These are phyloP conservation scores for Cyclotella choctawhatcheeana DNA, from an alignment of 108 stramenopile genomes.

Conservation along the genomic window DNA sequence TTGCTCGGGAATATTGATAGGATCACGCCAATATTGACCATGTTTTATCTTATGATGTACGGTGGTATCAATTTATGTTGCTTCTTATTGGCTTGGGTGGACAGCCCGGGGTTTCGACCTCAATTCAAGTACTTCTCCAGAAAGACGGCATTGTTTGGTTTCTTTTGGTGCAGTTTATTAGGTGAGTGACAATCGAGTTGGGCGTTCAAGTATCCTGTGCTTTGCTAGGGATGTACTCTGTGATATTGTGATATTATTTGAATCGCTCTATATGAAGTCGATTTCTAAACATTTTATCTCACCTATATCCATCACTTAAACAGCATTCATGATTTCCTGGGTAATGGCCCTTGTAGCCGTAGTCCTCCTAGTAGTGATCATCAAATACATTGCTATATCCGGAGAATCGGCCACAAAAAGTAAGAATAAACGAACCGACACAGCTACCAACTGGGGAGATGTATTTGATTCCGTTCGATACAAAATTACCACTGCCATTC, in stretches of 20 bases:
- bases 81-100: constrained; percentile 63
- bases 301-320: neutral
- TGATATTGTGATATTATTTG: too few species aligned
- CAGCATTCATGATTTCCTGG: constrained; percentile 22
- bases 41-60: constrained; percentile 82
- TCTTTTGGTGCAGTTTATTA: constrained; percentile 62
- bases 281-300: too few species aligned
- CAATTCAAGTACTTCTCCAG: constrained; percentile 38
- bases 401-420: constrained; percentile 15
- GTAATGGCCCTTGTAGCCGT: constrained; percentile 16
- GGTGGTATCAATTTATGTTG: constrained; percentile 78
- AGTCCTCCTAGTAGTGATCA: constrained; percentile 1
- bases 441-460: constrained; percentile 53
- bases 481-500: constrained; percentile 37
- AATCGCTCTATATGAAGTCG: too few species aligned
- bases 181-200: constrained; percentile 12
- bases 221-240: too few species aligned
- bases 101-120: constrained; percentile 78
- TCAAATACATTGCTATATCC: constrained; percentile 22
- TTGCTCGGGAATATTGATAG: constrained; percentile 76
- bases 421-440: constrained; percentile 31
- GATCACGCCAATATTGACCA: constrained; percentile 78
- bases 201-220: too few species aligned
- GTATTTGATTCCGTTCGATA: constrained; percentile 44
- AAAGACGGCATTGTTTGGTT: constrained; percentile 55